Conservation (phyloP, 2,329 filamentous ascomycete genomes). For the Ophiostoma pallidulum region DNA sequence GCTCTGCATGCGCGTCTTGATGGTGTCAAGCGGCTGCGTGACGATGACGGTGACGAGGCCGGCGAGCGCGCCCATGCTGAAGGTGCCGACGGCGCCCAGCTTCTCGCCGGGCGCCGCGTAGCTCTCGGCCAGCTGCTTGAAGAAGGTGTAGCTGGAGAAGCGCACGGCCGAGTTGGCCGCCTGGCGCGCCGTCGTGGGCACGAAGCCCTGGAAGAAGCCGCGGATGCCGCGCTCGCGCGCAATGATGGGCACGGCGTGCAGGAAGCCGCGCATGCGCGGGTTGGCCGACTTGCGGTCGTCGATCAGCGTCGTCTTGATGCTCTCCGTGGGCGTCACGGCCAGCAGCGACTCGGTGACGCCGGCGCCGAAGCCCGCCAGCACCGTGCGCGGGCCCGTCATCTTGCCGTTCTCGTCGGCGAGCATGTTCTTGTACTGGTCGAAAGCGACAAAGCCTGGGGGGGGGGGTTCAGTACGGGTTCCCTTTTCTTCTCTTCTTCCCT, state of each 20-base stretch:
- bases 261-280: conserved; percentile 82
- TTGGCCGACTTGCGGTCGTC: conserved; percentile 84
- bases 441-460: conserved; percentile 72
- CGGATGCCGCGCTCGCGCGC: conserved; percentile 76
- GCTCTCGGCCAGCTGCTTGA: conserved; percentile 83
- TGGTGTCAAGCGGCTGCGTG: conserved; percentile 71
- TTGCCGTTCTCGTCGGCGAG: conserved; percentile 78
- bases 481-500: no score
- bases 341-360: conserved; percentile 89
- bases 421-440: conserved; percentile 83
- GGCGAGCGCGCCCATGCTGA: conserved; percentile 80
- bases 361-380: conserved; percentile 87
- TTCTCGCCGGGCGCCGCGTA: conserved; percentile 95
- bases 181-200: conserved; percentile 88
- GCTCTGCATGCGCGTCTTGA: conserved; percentile 98
- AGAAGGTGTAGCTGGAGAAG: conserved; percentile 81
- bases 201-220: conserved; percentile 95
- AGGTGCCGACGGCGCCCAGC: conserved; percentile 77
- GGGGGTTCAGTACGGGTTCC: no score
- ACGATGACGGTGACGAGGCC: conserved; percentile 84
- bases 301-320: conserved; percentile 97
- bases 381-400: conserved; percentile 80
- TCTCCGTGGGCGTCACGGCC: conserved; percentile 93
- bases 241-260: conserved; percentile 83
- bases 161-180: conserved; percentile 88